phyloP scores from a whole-genome alignment of 2,329 filamentous ascomycete species.

The Knufia fluminis region DNA sequence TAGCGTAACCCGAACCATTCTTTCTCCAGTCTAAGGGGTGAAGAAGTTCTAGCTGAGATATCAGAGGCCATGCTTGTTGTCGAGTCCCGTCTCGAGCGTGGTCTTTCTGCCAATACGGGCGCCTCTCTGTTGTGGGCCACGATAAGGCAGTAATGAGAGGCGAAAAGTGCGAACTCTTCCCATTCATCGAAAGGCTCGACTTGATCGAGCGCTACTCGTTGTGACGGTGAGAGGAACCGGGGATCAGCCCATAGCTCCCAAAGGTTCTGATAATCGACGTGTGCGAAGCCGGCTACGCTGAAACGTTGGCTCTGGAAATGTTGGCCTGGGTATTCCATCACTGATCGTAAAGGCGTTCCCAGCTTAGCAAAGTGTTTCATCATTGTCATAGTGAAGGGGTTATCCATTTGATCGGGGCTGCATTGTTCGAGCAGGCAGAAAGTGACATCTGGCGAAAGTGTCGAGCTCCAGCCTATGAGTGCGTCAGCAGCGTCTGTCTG shows the following conservation, averaged over 20 bases:
- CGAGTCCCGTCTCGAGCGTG: conserved; percentile 18
- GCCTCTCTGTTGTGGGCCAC: conserved; percentile 22
- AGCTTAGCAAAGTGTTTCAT: conserved; percentile 23
- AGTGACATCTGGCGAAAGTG: conserved; percentile 62
- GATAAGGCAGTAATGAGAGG: conserved; percentile 67
- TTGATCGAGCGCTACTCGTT: conserved; percentile 55
- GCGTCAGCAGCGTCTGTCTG: conserved; percentile 61
- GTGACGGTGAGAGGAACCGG: conserved; percentile 51
- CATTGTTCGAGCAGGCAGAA: conserved; percentile 86
- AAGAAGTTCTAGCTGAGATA: conserved; percentile 21
- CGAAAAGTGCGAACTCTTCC: conserved; percentile 86
- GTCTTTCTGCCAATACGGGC: conserved; percentile 15
- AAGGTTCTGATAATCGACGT: conserved; percentile 56
- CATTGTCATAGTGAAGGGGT: conserved; percentile 58
- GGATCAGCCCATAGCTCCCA: conserved; percentile 76
- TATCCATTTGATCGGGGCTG: conserved; percentile 63
- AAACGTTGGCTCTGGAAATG: conserved; percentile 63
- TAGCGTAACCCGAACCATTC: conserved; percentile 27
- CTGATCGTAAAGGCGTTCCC: conserved; percentile 20
- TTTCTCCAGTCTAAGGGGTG: conserved; percentile 14
- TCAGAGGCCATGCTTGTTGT: conserved; percentile 20
- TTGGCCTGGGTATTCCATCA: conserved; percentile 58
- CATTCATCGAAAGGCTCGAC: conserved; percentile 89
- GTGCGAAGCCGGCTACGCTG: conserved; percentile 55
- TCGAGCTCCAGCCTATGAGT: conserved; percentile 69